A percentile compares a stretch with the other conserved stretches of the same genome.
phyloP scores from a whole-genome alignment of 2,329 filamentous ascomycete genomes.

The Pseudocercospora macadamiae region DNA sequence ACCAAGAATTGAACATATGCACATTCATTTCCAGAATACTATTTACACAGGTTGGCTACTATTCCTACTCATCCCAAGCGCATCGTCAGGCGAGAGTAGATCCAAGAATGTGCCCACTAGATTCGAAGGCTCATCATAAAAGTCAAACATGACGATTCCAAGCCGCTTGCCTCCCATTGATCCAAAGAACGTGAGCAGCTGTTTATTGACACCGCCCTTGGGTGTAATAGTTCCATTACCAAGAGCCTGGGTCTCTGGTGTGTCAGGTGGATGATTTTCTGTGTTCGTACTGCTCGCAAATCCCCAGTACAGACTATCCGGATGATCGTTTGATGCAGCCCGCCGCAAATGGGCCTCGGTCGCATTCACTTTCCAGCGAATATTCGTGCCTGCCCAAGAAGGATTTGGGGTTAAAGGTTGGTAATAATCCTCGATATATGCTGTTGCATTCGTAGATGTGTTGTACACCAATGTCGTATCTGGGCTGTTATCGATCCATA shows the following conservation, averaged over 20 bases:
- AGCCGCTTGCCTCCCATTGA: constrained; percentile 47
- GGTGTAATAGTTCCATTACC: constrained; percentile 46
- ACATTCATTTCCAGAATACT: not conserved
- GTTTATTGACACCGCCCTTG: constrained; percentile 50
- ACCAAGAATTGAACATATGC: constrained; percentile 1
- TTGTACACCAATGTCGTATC: constrained; percentile 51
- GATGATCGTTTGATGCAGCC: constrained; percentile 39
- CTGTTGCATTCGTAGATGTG: constrained; percentile 39
- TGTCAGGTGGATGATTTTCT: constrained; percentile 43
- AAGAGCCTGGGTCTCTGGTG: constrained; percentile 51
- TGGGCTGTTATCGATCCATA: constrained; percentile 50
- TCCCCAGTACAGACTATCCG: constrained; percentile 51
- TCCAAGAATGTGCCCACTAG: constrained; percentile 47
- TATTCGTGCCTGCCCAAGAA: constrained; percentile 42
- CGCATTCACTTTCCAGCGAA: constrained; percentile 51
- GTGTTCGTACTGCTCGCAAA: constrained; percentile 52
- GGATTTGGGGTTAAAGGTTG: constrained; percentile 40
- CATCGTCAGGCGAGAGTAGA: constrained; percentile 27
- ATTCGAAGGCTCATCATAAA: constrained; percentile 49
- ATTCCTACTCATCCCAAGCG: not conserved
- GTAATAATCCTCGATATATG: constrained; percentile 57
- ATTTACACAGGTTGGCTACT: not conserved
- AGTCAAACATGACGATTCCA: constrained; percentile 59
- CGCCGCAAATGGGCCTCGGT: constrained; percentile 44
- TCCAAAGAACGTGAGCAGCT: constrained; percentile 43